Conservation (phyloP, 2,329 filamentous ascomycete genomes). For the Aspergillus piperis region DNA sequence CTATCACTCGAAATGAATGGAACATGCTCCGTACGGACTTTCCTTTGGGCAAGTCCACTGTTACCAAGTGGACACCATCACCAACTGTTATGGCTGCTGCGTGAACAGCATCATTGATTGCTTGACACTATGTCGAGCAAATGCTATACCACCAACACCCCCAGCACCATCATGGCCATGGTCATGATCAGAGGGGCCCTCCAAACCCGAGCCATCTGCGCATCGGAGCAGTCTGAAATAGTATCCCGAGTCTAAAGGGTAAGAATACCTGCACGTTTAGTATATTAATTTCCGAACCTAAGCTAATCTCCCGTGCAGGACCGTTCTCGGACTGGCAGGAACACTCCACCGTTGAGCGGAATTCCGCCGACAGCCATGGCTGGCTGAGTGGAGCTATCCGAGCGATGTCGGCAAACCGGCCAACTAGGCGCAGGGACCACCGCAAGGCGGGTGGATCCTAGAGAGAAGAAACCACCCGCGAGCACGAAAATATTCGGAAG, state of each 20-base stretch:
- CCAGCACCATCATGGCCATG: too few species aligned
- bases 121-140: background rate
- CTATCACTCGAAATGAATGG: conserved; percentile 47
- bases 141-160: too few species aligned
- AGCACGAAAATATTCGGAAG: background rate
- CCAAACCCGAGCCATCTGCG: background rate
- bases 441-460: background rate
- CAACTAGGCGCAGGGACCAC: conserved; percentile 5
- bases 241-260: background rate
- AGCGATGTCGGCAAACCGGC: conserved; percentile 12
- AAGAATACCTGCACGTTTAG: background rate
- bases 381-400: conserved; percentile 3
- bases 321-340: background rate
- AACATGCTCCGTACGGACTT: conserved; percentile 40
- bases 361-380: background rate
- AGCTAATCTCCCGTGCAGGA: background rate
- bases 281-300: background rate
- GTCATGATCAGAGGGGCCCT: background rate
- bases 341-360: background rate
- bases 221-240: background rate
- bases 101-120: conserved; percentile 19
- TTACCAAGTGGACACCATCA: conserved; percentile 43
- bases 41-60: conserved; percentile 29
- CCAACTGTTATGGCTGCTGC: conserved; percentile 34
- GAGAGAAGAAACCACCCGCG: background rate